These are phyloP conservation scores for Klebsormidium nitens DNA, from an alignment of 139 green algal genomes.

Conservation along the genomic window DNA sequence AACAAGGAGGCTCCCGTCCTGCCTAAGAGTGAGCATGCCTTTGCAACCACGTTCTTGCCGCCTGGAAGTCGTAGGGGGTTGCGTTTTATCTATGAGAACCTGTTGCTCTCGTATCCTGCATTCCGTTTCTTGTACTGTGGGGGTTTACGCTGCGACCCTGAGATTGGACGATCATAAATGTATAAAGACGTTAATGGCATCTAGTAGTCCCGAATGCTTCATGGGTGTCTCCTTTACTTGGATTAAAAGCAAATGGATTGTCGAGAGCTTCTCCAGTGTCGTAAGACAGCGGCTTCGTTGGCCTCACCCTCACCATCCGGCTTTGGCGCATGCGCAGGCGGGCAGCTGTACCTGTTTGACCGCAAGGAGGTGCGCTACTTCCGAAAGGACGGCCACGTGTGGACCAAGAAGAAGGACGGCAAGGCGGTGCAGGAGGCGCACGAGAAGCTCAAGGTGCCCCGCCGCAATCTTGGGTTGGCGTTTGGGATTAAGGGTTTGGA, in stretches of 20 bases:
- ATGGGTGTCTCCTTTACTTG: background rate
- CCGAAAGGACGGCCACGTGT: slow-evolving; percentile 65
- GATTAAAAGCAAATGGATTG: slow-evolving; percentile 4
- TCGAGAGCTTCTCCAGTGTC: background rate
- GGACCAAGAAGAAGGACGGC: slow-evolving; percentile 71
- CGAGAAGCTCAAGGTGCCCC: slow-evolving; percentile 68
- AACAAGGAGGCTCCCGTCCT: slow-evolving; percentile 23
- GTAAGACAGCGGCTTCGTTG: background rate
- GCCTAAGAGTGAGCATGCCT: slow-evolving; percentile 37
- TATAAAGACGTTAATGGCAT: background rate
- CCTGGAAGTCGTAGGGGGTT: background rate
- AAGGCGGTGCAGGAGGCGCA: slow-evolving; percentile 72
- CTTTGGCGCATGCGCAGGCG: slow-evolving; percentile 42
- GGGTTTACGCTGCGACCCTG: background rate
- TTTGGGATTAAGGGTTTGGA: background rate
- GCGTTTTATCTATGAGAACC: background rate
- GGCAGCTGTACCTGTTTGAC: slow-evolving; percentile 63
- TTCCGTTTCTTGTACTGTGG: background rate
- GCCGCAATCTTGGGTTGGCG: background rate
- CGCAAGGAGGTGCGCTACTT: slow-evolving; percentile 57
- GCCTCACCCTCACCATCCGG: background rate
- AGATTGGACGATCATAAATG: background rate
- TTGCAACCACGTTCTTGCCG: background rate
- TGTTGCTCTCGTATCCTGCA: background rate
- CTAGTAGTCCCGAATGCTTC: background rate